phyloP scores from a whole-genome alignment of 768 basidiomycete species.

The Pisolithus marmoratus region DNA sequence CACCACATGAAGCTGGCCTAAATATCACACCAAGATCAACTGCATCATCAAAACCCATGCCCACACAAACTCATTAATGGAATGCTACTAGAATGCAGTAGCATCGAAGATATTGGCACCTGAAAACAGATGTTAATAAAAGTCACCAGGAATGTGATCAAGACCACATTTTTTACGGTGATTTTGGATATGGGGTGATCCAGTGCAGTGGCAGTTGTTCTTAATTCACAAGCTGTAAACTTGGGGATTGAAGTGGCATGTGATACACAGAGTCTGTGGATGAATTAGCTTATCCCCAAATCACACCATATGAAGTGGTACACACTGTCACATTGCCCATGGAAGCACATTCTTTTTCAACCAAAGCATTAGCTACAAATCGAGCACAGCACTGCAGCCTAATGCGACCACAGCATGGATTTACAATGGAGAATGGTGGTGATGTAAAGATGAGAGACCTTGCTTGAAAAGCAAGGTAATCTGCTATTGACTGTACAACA shows the following conservation, averaged over 20 bases:
- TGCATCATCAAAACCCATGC: too few relatives aligned
- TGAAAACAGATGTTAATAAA: constrained; percentile 24
- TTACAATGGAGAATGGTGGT: too few relatives aligned
- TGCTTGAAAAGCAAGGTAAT: too few relatives aligned
- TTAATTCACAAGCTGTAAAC: constrained; percentile 59
- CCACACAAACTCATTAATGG: too few relatives aligned
- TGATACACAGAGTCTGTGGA: constrained; percentile 63
- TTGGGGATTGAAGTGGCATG: constrained; percentile 63
- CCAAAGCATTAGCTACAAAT: constrained; percentile 52
- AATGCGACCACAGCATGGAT: too few relatives aligned
- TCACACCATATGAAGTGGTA: constrained; percentile 1
- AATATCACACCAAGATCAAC: too few relatives aligned
- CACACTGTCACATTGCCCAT: constrained; percentile 78
- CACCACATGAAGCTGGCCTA: too few relatives aligned
- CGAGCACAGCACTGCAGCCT: neutral
- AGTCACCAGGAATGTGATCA: neutral
- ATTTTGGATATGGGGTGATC: constrained; percentile 49
- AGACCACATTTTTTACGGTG: constrained; percentile 48
- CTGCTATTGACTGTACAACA: too few relatives aligned
- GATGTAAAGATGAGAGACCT: too few relatives aligned
- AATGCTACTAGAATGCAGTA: too few relatives aligned
- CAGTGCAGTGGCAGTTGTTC: constrained; percentile 45
- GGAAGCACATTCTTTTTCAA: constrained; percentile 66
- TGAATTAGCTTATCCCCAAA: constrained; percentile 1
- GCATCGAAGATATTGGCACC: too few relatives aligned